phyloP scores from a whole-genome alignment of 2,329 filamentous ascomycete genomes.

The Grosmannia clavigera region DNA sequence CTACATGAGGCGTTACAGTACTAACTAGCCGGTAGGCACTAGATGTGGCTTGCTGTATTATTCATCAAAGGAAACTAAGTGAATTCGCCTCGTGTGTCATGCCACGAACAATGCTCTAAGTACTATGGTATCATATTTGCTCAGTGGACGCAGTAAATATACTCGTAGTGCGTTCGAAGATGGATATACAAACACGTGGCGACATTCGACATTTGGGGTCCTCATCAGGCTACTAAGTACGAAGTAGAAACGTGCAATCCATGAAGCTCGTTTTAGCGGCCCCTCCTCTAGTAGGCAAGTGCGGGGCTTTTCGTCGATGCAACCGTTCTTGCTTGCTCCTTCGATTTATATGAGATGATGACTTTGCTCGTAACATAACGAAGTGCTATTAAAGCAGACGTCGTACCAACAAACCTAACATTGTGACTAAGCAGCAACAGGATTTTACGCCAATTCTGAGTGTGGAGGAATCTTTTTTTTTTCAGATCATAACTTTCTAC shows the following conservation, averaged over 20 bases:
- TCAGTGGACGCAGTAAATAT: too few relatives aligned
- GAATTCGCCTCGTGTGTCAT: too few relatives aligned
- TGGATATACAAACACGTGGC: not conserved
- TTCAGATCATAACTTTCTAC: not conserved
- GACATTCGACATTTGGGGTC: not conserved
- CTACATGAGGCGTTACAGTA: not conserved
- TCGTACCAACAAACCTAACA: too few relatives aligned
- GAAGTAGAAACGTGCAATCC: not conserved
- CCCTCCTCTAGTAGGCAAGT: not conserved
- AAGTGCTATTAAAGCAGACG: too few relatives aligned
- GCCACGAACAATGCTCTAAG: too few relatives aligned
- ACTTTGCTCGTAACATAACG: too few relatives aligned
- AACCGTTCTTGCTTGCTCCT: not conserved
- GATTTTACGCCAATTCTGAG: too few relatives aligned
- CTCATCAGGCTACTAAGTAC: not conserved
- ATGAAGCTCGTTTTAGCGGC: not conserved
- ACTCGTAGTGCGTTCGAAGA: too few relatives aligned
- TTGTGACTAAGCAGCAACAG: too few relatives aligned
- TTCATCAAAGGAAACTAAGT: not conserved
- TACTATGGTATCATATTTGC: too few relatives aligned
- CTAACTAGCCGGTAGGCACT: not conserved
- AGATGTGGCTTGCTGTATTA: not conserved
- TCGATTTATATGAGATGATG: not conserved
- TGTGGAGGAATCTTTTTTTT: too few relatives aligned
- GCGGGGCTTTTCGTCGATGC: not conserved